These are phyloP conservation scores for Apophysomyces trapeziformis DNA, from an alignment of 371 early-diverging fungal genomes.

Conservation along the genomic window DNA sequence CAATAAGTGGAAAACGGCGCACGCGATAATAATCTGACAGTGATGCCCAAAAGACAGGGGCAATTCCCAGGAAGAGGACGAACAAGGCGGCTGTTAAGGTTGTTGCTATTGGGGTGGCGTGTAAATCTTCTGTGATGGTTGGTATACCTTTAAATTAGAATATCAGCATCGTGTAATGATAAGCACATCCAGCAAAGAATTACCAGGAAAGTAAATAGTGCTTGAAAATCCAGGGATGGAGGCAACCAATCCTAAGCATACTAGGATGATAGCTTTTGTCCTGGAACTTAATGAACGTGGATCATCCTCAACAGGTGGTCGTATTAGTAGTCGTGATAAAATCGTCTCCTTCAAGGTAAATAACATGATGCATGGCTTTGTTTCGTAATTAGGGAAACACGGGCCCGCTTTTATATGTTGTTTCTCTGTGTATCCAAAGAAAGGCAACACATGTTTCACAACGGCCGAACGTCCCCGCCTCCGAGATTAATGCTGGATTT, in stretches of 20 bases:
- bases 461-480: constrained; percentile 8
- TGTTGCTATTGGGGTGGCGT: constrained; percentile 52
- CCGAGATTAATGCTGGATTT: too few species aligned
- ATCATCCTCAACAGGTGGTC: constrained; percentile 35
- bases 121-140: constrained; percentile 47
- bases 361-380: background rate
- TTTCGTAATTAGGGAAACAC: background rate
- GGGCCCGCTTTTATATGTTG: background rate
- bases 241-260: constrained; percentile 27
- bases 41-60: constrained; percentile 69
- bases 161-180: background rate
- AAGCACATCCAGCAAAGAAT: constrained; percentile 6
- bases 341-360: constrained; percentile 11
- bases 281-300: constrained; percentile 22
- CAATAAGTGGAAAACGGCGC: constrained; percentile 63
- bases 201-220: constrained; percentile 26
- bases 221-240: constrained; percentile 33
- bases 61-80: constrained; percentile 60
- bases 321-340: constrained; percentile 20
- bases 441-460: background rate
- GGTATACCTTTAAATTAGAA: constrained; percentile 35
- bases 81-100: constrained; percentile 62
- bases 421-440: background rate
- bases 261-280: constrained; percentile 25
- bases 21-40: constrained; percentile 63